phyloP scores from a whole-genome alignment of 768 basidiomycete genomes.

The Podaxis pistillaris region DNA sequence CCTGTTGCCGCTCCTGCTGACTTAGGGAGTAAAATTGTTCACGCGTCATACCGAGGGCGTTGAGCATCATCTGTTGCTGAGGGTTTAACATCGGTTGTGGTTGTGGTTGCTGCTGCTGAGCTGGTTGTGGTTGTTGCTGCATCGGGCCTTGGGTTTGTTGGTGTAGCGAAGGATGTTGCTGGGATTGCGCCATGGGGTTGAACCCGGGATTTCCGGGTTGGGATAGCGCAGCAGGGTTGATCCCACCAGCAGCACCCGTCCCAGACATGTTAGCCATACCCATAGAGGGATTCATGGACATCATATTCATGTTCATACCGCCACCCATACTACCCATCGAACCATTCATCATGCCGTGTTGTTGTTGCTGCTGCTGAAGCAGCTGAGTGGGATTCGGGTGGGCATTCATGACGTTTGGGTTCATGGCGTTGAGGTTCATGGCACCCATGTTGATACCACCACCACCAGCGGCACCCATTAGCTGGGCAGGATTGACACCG shows the following conservation, averaged over 20 bases:
- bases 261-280: slow-evolving; percentile 3
- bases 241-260: slow-evolving; percentile 6
- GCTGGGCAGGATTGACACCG: slow-evolving; percentile 13
- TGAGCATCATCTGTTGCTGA: slow-evolving; percentile 20
- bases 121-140: not conserved
- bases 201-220: slow-evolving; percentile 12
- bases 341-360: slow-evolving; percentile 14
- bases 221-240: slow-evolving; percentile 13
- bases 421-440: slow-evolving; percentile 11
- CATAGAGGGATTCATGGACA: slow-evolving; percentile 11
- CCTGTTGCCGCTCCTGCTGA: slow-evolving; percentile 25
- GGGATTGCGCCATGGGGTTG: slow-evolving; percentile 16
- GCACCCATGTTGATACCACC: slow-evolving; percentile 7
- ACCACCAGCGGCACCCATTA: slow-evolving; percentile 7
- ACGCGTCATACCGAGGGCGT: slow-evolving; percentile 25
- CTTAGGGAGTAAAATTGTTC: slow-evolving; percentile 29
- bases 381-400: slow-evolving; percentile 9
- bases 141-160: slow-evolving; percentile 14
- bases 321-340: slow-evolving; percentile 8
- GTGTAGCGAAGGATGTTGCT: slow-evolving; percentile 20
- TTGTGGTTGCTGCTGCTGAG: slow-evolving; percentile 12
- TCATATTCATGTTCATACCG: slow-evolving; percentile 14
- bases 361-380: slow-evolving; percentile 12
- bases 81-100: not conserved
- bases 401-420: slow-evolving; percentile 9